A percentile compares a stretch with the other conserved stretches of the same genome.
Evolutionary conservation across 2,329 filamentous ascomycete genomes (phyloP).

Genomic region (Rhynchosporium secalis): DNA sequence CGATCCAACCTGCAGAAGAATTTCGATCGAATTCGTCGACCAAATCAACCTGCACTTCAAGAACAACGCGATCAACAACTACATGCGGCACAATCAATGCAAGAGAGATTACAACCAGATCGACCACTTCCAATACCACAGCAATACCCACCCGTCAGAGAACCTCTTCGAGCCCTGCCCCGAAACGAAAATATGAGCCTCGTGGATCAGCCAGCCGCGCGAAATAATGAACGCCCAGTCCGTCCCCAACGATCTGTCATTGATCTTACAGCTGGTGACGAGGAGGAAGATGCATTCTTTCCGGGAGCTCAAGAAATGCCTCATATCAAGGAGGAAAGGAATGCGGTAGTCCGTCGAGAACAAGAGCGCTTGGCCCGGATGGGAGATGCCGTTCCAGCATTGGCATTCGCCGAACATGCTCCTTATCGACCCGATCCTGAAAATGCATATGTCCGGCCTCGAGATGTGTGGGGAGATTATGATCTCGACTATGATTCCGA

Average conservation of each 20-base stretch:
- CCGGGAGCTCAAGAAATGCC: constrained; percentile 1
- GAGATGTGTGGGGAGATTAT: constrained; percentile 11
- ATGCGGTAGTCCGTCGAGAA: neutral
- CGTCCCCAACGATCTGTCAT: neutral
- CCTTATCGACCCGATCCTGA: neutral
- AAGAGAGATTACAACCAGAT: too few relatives aligned
- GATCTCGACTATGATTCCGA: neutral
- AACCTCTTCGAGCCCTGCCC: neutral
- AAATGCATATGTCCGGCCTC: neutral
- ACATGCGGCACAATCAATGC: neutral
- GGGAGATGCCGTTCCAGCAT: neutral
- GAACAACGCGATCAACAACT: neutral
- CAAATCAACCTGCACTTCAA: neutral
- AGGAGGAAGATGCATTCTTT: constrained; percentile 2
- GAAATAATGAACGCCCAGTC: neutral
- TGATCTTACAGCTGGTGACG: constrained; percentile 18
- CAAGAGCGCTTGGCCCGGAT: neutral
- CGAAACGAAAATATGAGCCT: too few relatives aligned
- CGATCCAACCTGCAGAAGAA: neutral
- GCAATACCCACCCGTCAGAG: neutral
- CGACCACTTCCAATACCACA: too few relatives aligned
- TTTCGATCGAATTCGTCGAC: neutral
- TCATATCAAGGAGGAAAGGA: neutral
- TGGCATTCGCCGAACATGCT: neutral
- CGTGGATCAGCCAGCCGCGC: neutral